phyloP scores from a whole-genome alignment of 2,329 filamentous ascomycete species.

The Mollisia scopiformis region DNA sequence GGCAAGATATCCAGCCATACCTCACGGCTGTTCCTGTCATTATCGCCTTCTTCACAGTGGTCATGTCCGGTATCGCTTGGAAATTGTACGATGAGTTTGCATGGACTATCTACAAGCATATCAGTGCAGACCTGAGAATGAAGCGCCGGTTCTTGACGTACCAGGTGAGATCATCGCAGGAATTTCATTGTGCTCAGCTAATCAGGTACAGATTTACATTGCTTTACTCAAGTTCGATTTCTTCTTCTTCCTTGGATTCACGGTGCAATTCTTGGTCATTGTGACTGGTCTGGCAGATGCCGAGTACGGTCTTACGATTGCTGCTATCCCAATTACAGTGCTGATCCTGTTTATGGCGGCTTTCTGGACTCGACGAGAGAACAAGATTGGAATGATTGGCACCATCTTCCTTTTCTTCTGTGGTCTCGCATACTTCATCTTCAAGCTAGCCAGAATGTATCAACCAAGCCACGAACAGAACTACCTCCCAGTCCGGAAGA shows the following conservation, averaged over 20 bases:
- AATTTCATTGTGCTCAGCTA: conserved; percentile 3
- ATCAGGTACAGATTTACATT: conserved; percentile 81
- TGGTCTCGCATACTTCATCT: conserved; percentile 92
- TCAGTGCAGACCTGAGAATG: conserved; percentile 94
- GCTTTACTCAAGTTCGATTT: conserved; percentile 98
- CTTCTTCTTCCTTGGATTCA: conserved; percentile 99
- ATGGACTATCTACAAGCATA: conserved; percentile 99
- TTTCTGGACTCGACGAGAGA: conserved; percentile 84
- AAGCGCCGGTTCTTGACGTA: conserved; percentile 96
- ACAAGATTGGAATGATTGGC: conserved; percentile 72
- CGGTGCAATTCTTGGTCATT: conserved; percentile 95
- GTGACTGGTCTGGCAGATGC: conserved; percentile 69
- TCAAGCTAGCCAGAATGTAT: conserved; percentile 98
- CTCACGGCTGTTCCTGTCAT: conserved; percentile 85
- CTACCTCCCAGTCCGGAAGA: conserved; percentile 81
- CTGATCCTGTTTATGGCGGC: conserved; percentile 83
- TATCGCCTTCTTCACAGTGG: conserved; percentile 73
- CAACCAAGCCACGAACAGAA: conserved; percentile 57
- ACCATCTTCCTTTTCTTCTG: conserved; percentile 88
- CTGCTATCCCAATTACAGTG: conserved; percentile 90
- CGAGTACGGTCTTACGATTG: conserved; percentile 86
- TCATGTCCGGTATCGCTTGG: conserved; percentile 81
- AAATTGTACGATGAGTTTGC: conserved; percentile 98
- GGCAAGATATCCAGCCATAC: conserved; percentile 71
- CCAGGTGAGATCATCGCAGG: conserved; percentile 64